phyloP scores from a whole-genome alignment of 768 basidiomycete species.

The Boletus edulis region DNA sequence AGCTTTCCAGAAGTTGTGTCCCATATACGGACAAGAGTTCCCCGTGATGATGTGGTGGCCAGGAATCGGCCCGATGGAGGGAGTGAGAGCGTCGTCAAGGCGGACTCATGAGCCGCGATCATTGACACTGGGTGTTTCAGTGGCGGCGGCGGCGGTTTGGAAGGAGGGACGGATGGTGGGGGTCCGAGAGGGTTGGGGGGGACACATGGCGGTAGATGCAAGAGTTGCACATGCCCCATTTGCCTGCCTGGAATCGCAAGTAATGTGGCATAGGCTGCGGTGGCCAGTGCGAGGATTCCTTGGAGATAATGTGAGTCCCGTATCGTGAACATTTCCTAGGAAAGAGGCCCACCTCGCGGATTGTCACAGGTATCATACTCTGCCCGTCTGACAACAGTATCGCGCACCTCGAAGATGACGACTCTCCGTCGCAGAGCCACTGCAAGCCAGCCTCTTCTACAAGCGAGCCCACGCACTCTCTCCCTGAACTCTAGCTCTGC shows the following conservation, averaged over 20 bases:
- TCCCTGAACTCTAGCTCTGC: conserved; percentile 90
- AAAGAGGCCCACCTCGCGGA: conserved; percentile 56
- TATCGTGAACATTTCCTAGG: conserved; percentile 2
- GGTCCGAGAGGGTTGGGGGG: conserved; percentile 57
- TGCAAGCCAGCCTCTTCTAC: conserved; percentile 80
- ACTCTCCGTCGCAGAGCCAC: conserved; percentile 79
- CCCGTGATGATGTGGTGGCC: conserved; percentile 80
- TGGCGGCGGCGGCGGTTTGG: conserved; percentile 54
- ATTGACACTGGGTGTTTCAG: conserved; percentile 72
- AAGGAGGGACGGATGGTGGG: conserved; percentile 49
- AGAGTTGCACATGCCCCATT: conserved; percentile 82
- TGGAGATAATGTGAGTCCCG: conserved; percentile 16
- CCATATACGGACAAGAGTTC: conserved; percentile 88
- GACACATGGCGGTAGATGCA: conserved; percentile 80
- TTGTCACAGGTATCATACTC: conserved; percentile 92
- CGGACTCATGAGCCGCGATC: conserved; percentile 79
- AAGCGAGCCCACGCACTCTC: conserved; percentile 73
- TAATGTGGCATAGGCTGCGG: conserved; percentile 73
- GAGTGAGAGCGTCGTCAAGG: conserved; percentile 73
- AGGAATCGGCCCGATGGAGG: conserved; percentile 77
- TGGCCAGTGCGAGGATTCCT: conserved; percentile 82
- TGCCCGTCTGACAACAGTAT: conserved; percentile 57
- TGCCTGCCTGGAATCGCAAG: conserved; percentile 84
- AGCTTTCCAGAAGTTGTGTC: conserved; percentile 71
- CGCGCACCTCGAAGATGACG: conserved; percentile 70